Evolutionary conservation across 768 basidiomycete species (phyloP).

Genomic region (Auricularia cornea): DNA sequence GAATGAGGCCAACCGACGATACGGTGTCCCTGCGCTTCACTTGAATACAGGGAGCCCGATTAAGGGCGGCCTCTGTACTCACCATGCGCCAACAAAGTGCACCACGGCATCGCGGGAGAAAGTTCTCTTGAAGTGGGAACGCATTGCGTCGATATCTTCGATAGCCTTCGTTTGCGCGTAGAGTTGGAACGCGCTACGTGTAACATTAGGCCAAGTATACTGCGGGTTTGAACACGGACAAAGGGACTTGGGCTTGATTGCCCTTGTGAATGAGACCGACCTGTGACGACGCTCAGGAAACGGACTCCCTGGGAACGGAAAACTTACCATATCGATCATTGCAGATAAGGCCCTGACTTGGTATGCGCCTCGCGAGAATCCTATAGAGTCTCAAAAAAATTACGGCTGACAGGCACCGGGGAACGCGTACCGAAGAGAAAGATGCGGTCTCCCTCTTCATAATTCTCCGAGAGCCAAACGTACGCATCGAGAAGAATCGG

Average conservation of each 20-base stretch:
- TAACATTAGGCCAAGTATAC: not conserved
- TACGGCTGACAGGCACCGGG: not conserved
- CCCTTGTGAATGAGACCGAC: conserved; percentile 34
- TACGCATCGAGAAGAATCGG: conserved; percentile 28
- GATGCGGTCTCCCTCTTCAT: conserved; percentile 29
- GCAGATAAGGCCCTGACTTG: conserved; percentile 35
- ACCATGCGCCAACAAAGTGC: conserved; percentile 42
- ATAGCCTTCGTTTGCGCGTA: conserved; percentile 18
- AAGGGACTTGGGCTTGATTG: conserved; percentile 33
- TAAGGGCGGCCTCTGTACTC: conserved; percentile 2
- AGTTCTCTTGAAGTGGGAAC: conserved; percentile 25
- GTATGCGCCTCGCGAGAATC: conserved; percentile 44
- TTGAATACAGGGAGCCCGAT: no score
- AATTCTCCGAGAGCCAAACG: conserved; percentile 34
- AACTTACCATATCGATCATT: conserved; percentile 32
- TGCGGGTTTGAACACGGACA: conserved; percentile 17
- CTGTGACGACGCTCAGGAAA: conserved; percentile 15
- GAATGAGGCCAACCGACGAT: conserved; percentile 34
- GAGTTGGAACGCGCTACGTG: conserved; percentile 31
- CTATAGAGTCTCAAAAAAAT: conserved; percentile 14
- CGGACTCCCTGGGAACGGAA: not conserved
- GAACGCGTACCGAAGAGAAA: conserved; percentile 31
- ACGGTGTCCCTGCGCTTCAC: no score
- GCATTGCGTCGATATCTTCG: conserved; percentile 16
- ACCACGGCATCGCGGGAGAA: conserved; percentile 31